A percentile compares a stretch with the other conserved stretches of the same genome.
Evolutionary conservation across 352 stramenopile species (phyloP).

Genomic region (Globisporangium rhizosaccharum): DNA sequence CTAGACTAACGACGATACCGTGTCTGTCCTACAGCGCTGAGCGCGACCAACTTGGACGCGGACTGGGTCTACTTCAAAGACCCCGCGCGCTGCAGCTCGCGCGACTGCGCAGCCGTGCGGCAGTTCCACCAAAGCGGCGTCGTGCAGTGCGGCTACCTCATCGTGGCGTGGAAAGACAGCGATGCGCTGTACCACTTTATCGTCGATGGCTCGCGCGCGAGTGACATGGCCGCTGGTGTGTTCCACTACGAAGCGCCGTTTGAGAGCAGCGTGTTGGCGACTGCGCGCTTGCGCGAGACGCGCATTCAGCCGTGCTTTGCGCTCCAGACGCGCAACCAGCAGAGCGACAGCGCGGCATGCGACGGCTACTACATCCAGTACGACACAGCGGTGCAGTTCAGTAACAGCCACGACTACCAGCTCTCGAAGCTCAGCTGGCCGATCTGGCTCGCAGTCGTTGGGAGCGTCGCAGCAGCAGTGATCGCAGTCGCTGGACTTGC

Average conservation of each 20-base stretch:
- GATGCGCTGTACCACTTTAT: constrained; percentile 58
- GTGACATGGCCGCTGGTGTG: constrained; percentile 55
- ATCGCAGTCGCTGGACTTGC: constrained; percentile 36
- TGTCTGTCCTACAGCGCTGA: constrained; percentile 17
- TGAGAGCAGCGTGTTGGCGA: constrained; percentile 17
- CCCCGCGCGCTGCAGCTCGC: constrained; percentile 37
- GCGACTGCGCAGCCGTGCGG: constrained; percentile 49
- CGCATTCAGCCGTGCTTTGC: constrained; percentile 54
- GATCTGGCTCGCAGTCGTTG: constrained; percentile 49
- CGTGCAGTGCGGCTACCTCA: constrained; percentile 62
- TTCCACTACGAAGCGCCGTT: constrained; percentile 55
- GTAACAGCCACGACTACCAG: constrained; percentile 50
- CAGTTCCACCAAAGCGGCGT: constrained; percentile 58
- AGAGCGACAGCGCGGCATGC: constrained; percentile 36
- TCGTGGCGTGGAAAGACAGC: constrained; percentile 65
- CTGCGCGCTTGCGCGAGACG: constrained; percentile 25
- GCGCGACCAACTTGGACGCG: constrained; percentile 37
- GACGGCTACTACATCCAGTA: constrained; percentile 66
- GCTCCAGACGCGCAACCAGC: constrained; percentile 69
- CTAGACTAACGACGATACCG: background rate
- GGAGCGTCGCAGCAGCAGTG: constrained; percentile 47
- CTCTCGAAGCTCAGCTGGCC: constrained; percentile 49
- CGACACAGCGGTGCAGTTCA: constrained; percentile 50
- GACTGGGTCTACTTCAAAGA: constrained; percentile 79
- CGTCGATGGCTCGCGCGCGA: constrained; percentile 59